Base-by-base conservation (phyloP, 2,329 filamentous ascomycete species). In the Ceratocystis diversiconidia region DNA sequence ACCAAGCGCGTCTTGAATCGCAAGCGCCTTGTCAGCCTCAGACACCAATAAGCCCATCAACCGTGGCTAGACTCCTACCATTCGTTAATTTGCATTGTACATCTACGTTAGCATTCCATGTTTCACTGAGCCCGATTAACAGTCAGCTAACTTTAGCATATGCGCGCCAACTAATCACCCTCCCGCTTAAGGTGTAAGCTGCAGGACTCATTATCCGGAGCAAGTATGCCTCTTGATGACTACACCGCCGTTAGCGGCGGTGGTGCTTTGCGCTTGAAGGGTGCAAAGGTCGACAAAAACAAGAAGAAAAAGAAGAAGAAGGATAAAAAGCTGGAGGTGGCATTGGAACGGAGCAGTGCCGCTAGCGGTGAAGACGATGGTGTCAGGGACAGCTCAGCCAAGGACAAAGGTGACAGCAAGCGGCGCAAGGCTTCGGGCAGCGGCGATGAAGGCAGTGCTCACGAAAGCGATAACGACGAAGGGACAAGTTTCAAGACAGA, bases 231-330 rank as follows among this genome's bases (percentile, higher is more conserved):
- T 28, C 81, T 84, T 65, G 86, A 89, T 74, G 89, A 95, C 70
- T 95, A 95, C 78, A 75, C 80, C 61, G 77, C 84, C 68, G 75
- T 79, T 66, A 81, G 82, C 68, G 81, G 84, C 66, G 84, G 86
- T 71, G 90, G 90, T 71, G 87, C 87, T 68, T 82, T 96, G 43
- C 92, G 90, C 73, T 82, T 96, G 68, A 96, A 96, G 78, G 90
- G 91, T 72, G 82, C 79, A 68, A 86, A 85, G 71, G 78, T 83
- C 36, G 74, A 81, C 68, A 85, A 83, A 72, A 78, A 83, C 69
- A 85, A 87, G 72, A 87, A 85, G 73, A 88, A 86, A 75, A 82
- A 84, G 74, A 83, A 79, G 71, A 77, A 65, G 25, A 55, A 30
- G 30, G 28, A 64, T n/a, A 55, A 64, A 17, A 67, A 84, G 79